Percentiles rank a stretch among this genome's conserved stretches.
Evolutionary conservation across 2,329 filamentous ascomycete species (phyloP).

Genomic region (Talaromyces sp.): DNA sequence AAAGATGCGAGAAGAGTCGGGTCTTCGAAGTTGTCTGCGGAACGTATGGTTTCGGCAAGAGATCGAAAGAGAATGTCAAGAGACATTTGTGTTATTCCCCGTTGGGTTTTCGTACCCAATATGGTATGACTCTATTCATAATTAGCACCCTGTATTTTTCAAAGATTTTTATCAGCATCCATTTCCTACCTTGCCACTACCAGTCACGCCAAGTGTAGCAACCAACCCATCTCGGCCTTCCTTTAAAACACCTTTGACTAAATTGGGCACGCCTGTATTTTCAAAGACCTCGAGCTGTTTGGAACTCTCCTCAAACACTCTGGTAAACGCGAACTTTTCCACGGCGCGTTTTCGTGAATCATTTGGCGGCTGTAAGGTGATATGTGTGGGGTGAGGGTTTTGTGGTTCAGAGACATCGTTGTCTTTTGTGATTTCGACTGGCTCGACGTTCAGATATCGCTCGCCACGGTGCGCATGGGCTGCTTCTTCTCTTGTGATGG

Average conservation of each 20-base stretch:
- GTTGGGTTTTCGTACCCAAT: conserved; percentile 78
- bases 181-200: conserved; percentile 78
- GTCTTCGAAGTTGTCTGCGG: conserved; percentile 51
- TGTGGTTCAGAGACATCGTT: conserved; percentile 32
- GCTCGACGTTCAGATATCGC: conserved; percentile 76
- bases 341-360: conserved; percentile 81
- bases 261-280: conserved; percentile 67
- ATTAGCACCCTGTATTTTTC: neutral
- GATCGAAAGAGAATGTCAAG: conserved; percentile 87
- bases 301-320: conserved; percentile 83
- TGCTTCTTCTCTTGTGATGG: conserved; percentile 44
- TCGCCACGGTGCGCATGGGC: conserved; percentile 40
- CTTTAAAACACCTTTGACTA: conserved; percentile 78
- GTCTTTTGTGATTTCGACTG: conserved; percentile 37
- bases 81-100: conserved; percentile 85
- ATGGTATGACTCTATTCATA: conserved; percentile 81
- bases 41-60: conserved; percentile 68
- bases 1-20: conserved; percentile 69
- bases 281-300: conserved; percentile 84
- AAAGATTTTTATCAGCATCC: too few species aligned
- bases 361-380: conserved; percentile 74
- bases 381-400: conserved; percentile 57
- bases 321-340: conserved; percentile 91
- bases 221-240: conserved; percentile 85
- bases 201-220: conserved; percentile 89